These are phyloP conservation scores for Calonectria pseudoturangicola DNA, from an alignment of 2,329 filamentous ascomycete genomes.

Conservation along the genomic window DNA sequence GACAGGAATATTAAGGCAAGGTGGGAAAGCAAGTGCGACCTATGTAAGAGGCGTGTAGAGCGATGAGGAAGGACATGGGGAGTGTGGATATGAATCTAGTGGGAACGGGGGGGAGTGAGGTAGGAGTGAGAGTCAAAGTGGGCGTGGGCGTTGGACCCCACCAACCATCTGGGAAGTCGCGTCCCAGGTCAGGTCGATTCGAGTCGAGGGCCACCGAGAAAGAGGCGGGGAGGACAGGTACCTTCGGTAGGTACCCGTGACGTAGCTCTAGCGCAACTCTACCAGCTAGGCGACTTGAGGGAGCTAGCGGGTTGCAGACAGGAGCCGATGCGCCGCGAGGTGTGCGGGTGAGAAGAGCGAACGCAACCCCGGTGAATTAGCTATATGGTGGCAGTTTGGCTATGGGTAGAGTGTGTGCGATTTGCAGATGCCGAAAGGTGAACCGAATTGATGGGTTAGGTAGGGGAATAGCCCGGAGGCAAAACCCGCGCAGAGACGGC, in stretches of 20 bases:
- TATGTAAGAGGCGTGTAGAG: constrained; percentile 36
- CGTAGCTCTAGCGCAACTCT: constrained; percentile 36
- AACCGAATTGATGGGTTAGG: constrained; percentile 29
- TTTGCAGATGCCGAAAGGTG: constrained; percentile 14
- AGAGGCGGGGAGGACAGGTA: constrained; percentile 28
- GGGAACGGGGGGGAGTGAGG: constrained; percentile 41
- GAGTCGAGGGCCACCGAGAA: constrained; percentile 35
- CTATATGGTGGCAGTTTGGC: constrained; percentile 17
- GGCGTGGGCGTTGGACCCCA: constrained; percentile 44
- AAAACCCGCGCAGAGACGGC: constrained; percentile 25
- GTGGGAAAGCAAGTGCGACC: constrained; percentile 36
- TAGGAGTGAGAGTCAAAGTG: constrained; percentile 39
- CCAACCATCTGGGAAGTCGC: constrained; percentile 41
- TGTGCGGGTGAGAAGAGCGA: constrained; percentile 33
- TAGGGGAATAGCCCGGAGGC: constrained; percentile 36
- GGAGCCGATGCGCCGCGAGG: constrained; percentile 28
- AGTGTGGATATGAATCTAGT: constrained; percentile 43
- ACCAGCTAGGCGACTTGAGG: constrained; percentile 18
- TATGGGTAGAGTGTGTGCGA: constrained; percentile 21
- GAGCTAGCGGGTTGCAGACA: constrained; percentile 28
- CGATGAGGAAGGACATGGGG: constrained; percentile 33
- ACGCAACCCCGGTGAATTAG: constrained; percentile 18
- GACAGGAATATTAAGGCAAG: constrained; percentile 26
- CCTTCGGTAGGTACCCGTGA: constrained; percentile 39
- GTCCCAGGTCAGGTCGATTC: constrained; percentile 36